phyloP scores from a whole-genome alignment of 257 asterid species.

The Eucommia ulmoides region DNA sequence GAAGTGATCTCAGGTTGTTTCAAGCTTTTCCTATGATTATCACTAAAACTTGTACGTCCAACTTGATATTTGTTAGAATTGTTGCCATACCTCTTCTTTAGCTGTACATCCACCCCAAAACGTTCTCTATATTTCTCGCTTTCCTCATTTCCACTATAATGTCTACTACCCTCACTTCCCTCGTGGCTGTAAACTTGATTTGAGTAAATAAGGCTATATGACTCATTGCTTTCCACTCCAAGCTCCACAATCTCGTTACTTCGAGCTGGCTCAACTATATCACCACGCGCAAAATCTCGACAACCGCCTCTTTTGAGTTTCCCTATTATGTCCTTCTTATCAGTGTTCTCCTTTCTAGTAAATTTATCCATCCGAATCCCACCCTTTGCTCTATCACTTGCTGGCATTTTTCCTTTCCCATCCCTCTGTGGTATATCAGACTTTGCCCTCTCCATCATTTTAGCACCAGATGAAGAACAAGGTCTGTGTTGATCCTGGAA shows the following conservation, averaged over 20 bases:
- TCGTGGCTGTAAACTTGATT: conserved; percentile 25
- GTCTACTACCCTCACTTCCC: conserved; percentile 12
- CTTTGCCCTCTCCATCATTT: conserved; percentile 31
- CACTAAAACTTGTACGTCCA: conserved; percentile 7
- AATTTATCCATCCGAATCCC: conserved; percentile 22
- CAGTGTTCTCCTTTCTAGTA: conserved; percentile 10
- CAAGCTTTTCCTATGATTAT: conserved; percentile 7
- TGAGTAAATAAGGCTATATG: conserved; percentile 21
- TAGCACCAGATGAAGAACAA: conserved; percentile 23
- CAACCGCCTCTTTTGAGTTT: conserved; percentile 16
- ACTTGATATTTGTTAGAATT: conserved; percentile 17
- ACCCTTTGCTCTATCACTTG: conserved; percentile 23
- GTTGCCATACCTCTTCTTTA: conserved; percentile 13
- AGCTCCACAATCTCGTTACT: conserved; percentile 45
- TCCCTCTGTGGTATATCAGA: conserved; percentile 41
- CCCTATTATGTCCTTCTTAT: conserved; percentile 8
- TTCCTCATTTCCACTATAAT: conserved; percentile 11
- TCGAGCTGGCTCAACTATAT: conserved; percentile 20
- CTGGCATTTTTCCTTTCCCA: conserved; percentile 7
- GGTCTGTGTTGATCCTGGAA: conserved; percentile 11
- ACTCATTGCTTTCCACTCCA: conserved; percentile 10
- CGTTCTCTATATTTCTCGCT: conserved; percentile 5
- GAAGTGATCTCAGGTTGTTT: conserved; percentile 15
- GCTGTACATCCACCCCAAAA: conserved; percentile 7
- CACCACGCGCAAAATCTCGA: conserved; percentile 18